These are phyloP conservation scores for Ophiostoma ulmi DNA, from an alignment of 2,329 filamentous ascomycete genomes.

Conservation along the genomic window DNA sequence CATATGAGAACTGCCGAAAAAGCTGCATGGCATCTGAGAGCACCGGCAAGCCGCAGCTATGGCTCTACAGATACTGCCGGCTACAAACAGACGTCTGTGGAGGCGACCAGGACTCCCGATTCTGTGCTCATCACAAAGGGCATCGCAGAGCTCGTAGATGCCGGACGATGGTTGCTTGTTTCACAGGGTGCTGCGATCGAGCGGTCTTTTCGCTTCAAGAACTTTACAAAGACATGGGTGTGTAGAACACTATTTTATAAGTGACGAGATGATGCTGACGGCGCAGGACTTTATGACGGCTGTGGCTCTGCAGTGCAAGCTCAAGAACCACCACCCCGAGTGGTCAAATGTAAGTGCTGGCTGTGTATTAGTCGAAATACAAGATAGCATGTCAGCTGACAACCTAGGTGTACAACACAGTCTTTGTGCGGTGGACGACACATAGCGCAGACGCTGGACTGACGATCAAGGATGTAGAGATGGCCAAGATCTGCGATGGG, in stretches of 20 bases:
- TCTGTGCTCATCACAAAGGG: neutral
- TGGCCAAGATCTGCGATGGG: conserved; percentile 59
- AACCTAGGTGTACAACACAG: conserved; percentile 57
- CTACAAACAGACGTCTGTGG: no score
- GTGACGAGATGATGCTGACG: conserved; percentile 13
- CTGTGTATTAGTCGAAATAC: neutral
- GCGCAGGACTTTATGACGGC: conserved; percentile 68
- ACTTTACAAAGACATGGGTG: conserved; percentile 62
- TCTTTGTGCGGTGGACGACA: conserved; percentile 68
- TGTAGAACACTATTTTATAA: conserved; percentile 29
- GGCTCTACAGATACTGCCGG: neutral
- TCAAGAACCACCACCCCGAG: conserved; percentile 67
- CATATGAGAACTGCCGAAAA: neutral
- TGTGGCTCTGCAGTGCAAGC: conserved; percentile 62
- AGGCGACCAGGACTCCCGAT: no score
- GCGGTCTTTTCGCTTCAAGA: conserved; percentile 59
- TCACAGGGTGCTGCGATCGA: conserved; percentile 52
- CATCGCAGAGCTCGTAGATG: neutral
- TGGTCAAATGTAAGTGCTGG: conserved; percentile 54
- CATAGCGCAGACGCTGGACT: conserved; percentile 54
- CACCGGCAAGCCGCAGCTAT: neutral
- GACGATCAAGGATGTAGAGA: conserved; percentile 56
- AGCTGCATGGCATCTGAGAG: neutral
- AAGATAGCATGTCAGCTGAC: neutral
- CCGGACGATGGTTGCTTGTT: conserved; percentile 45